Evolutionary conservation across 768 basidiomycete genomes (phyloP), one percentile per base, ranked within the genome.

Genomic region (Multifurca ochricompacta): DNA sequence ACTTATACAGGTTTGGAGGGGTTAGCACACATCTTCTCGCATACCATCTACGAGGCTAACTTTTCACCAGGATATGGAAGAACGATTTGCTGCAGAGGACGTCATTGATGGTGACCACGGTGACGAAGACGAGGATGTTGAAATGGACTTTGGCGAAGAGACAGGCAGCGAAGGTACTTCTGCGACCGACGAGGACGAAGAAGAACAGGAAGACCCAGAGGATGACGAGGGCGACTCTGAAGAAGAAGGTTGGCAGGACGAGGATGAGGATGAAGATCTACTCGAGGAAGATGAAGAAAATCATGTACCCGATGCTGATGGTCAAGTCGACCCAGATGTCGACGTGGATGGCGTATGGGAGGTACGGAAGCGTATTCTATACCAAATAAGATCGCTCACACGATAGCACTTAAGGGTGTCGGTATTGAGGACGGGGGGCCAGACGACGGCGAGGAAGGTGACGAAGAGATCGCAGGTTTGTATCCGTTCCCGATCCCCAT

Each of bases 81-180:
- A 89, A 58, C 78, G 83, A 54, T 87, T 81, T 66, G 66, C 73
- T 32, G 74, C 74, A 23, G 86, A 86, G 52, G 87, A 87, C 40
- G 85, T 81, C 44, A 87, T 89, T 78, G 87, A 85, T 44, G 89
- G 85, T 10, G 85, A 83, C 50, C 87, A 81, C n/a, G 89, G 80
- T 3, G 85, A 82, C 14, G 84, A 84, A 16, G 89, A 87, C 3
- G 86, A 83, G 53, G 91, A 92, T 50, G 85, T 87, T 36, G 90
- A 90, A 40, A 88, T 88, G 82, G 91, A 92, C 43, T 88, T 85
- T 58, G 89, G 80, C 5, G 91, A 90, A 18, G 87, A 85, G 54
- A 84, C 85, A 0, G 87, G 84, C 23, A 90, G 86, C 57, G 88
- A 87, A 56, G 86, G 84, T 47, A 89, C 87, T 1, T 89, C 87